Base-by-base conservation (phyloP, 345 rosid species). In the Brassica carinata region DNA sequence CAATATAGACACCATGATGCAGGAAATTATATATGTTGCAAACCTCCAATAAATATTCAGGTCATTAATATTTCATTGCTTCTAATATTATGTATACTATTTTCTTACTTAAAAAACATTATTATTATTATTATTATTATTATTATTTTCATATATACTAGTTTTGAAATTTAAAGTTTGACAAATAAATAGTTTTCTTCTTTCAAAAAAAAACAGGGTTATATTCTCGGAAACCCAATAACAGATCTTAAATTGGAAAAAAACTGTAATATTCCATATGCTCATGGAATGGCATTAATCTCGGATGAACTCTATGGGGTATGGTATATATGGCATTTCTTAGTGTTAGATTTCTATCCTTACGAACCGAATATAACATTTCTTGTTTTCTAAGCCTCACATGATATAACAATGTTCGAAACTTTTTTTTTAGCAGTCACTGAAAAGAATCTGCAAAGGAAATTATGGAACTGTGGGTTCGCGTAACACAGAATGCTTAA, bases 261-360 rank as follows among this genome's bases (percentile, higher is more conserved):
- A 2, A 89, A 87, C 76, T 79, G 80, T 55, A 64, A 45, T 18
- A 66, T 90, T 68, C 67, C 75, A 18, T 86, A 43, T 59, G 84
- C 89, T 38, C 81, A 87, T 55, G 84, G 86, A 17, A 79, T 85
- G 89, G 84, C 85, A 18, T 74, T 90, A 0, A 85, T 90, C 43
- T 87, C 92, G 0, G 86, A 85, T 79, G 84, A 87, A 65, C 84
- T 87, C n/a, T 89, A 84, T 11, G 77, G 85, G 90, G 92, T 86
- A 31, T 67, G 2, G 26, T 17, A 23, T 67, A 64, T 45, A 10
- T 27, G 10, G 53, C 36, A 29, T 61, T 30, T 29, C 23, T 34
- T n/a, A 69, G 59, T 75, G 4, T 63, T 33, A 3, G 23, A 38
- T 38, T 8, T 55, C 15, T 40, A 67, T 67, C 5, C 17, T 26